Evolutionary conservation across 176 grass and related monocot species (phyloP).

Genomic region (Musa beccarii): DNA sequence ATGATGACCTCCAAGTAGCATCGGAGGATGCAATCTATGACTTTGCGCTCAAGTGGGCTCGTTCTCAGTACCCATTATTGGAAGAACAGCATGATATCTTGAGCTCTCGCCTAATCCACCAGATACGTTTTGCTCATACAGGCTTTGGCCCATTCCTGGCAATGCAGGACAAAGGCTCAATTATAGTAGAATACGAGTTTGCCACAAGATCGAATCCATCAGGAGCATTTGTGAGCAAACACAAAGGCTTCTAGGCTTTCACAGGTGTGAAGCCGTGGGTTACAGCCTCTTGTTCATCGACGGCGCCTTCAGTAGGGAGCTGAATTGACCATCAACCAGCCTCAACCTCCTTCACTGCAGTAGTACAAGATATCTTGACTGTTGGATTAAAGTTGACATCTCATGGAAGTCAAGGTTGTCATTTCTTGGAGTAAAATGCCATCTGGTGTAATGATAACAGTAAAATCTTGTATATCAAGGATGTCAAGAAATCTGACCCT

Average conservation of each 20-base stretch:
- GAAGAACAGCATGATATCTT: slow-evolving; percentile 22
- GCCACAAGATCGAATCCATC: slow-evolving; percentile 6
- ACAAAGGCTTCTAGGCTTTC: slow-evolving; percentile 22
- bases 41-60: slow-evolving; percentile 24
- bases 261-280: slow-evolving; percentile 22
- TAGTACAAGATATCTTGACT: background rate
- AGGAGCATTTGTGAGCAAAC: slow-evolving; percentile 19
- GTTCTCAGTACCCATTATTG: slow-evolving; percentile 8
- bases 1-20: slow-evolving; percentile 24
- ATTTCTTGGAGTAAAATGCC: too few relatives aligned
- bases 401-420: background rate
- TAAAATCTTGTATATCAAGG: too few relatives aligned
- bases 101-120: slow-evolving; percentile 6
- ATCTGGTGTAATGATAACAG: too few relatives aligned
- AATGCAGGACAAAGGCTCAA: slow-evolving; percentile 25
- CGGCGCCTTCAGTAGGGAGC: slow-evolving; percentile 14
- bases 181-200: slow-evolving; percentile 11
- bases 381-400: background rate
- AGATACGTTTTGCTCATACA: slow-evolving; percentile 20
- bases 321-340: slow-evolving; percentile 19
- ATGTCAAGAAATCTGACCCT: too few relatives aligned
- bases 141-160: slow-evolving; percentile 27
- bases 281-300: slow-evolving; percentile 25
- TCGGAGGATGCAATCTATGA: slow-evolving; percentile 24
- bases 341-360: background rate